Conservation (phyloP, 805 yeast genomes). For the Starmerella kuoi region DNA sequence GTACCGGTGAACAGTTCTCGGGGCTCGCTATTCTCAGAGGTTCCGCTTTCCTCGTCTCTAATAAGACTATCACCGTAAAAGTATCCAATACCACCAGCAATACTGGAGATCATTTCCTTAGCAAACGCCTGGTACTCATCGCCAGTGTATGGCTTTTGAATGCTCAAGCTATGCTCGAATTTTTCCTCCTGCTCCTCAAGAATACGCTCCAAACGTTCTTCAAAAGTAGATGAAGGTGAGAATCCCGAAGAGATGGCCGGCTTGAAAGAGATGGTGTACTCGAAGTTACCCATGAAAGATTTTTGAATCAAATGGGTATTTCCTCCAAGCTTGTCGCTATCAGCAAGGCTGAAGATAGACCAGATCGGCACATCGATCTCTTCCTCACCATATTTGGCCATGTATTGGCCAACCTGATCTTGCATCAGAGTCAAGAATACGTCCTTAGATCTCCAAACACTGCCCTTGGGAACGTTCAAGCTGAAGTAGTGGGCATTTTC, state of each 20-base stretch:
- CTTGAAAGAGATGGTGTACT: slow-evolving; percentile 58
- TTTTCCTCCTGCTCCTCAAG: slow-evolving; percentile 33
- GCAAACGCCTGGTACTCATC: slow-evolving; percentile 44
- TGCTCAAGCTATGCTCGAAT: slow-evolving; percentile 15
- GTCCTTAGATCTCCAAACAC: slow-evolving; percentile 69
- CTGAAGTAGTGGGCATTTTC: slow-evolving; percentile 52
- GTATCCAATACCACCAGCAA: slow-evolving; percentile 83
- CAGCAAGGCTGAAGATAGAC: slow-evolving; percentile 41
- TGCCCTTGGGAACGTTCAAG: slow-evolving; percentile 55
- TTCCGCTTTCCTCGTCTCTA: slow-evolving; percentile 43
- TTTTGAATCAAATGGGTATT: slow-evolving; percentile 72
- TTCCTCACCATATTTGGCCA: slow-evolving; percentile 28
- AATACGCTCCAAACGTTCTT: slow-evolving; percentile 27
- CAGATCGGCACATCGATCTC: slow-evolving; percentile 33
- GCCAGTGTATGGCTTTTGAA: slow-evolving; percentile 41
- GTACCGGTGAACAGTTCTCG: slow-evolving; percentile 62
- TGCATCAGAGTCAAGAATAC: slow-evolving; percentile 56
- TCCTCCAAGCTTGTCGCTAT: slow-evolving; percentile 51
- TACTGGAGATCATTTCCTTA: slow-evolving; percentile 64
- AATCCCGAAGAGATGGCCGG: slow-evolving; percentile 13
- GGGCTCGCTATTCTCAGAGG: slow-evolving; percentile 24
- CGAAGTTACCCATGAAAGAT: slow-evolving; percentile 57
- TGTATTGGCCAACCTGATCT: slow-evolving; percentile 47
- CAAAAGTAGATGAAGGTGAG: slow-evolving; percentile 18
- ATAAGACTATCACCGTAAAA: slow-evolving; percentile 74